Conservation (phyloP, 345 rosid genomes). For the Litchi chinensis region DNA sequence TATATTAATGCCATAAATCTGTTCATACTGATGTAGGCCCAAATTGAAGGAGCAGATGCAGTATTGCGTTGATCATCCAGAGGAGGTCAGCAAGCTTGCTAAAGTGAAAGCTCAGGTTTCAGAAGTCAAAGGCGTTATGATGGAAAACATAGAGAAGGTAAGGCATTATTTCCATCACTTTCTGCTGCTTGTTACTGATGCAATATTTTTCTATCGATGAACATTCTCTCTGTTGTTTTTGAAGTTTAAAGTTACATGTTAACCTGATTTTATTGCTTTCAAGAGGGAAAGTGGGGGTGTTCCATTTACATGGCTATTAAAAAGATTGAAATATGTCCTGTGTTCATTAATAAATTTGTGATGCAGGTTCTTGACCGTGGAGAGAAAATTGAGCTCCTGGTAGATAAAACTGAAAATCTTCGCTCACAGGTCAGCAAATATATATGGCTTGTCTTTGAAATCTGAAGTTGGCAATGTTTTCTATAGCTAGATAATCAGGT, state of each 20-base stretch:
- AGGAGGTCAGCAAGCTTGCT: constrained; percentile 55
- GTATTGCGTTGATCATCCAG: constrained; percentile 34
- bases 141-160: constrained; percentile 60
- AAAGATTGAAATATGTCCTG: neutral
- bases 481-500: neutral
- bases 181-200: constrained; percentile 7
- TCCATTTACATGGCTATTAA: neutral
- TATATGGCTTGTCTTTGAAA: neutral
- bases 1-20: too few relatives aligned
- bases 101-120: constrained; percentile 63
- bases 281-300: neutral
- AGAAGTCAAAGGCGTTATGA: constrained; percentile 61
- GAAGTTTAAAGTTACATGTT: neutral
- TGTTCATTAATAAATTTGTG: neutral
- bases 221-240: neutral
- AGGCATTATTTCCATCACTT: neutral
- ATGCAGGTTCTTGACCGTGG: constrained; percentile 78
- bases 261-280: neutral
- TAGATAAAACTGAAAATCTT: constrained; percentile 81
- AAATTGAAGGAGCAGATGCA: constrained; percentile 57
- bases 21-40: constrained; percentile 24
- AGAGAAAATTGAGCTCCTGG: constrained; percentile 77
- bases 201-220: neutral
- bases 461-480: neutral
- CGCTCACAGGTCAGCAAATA: constrained; percentile 58